phyloP scores from a whole-genome alignment of 2,329 filamentous ascomycete species.

The Plenodomus tracheiphilus region DNA sequence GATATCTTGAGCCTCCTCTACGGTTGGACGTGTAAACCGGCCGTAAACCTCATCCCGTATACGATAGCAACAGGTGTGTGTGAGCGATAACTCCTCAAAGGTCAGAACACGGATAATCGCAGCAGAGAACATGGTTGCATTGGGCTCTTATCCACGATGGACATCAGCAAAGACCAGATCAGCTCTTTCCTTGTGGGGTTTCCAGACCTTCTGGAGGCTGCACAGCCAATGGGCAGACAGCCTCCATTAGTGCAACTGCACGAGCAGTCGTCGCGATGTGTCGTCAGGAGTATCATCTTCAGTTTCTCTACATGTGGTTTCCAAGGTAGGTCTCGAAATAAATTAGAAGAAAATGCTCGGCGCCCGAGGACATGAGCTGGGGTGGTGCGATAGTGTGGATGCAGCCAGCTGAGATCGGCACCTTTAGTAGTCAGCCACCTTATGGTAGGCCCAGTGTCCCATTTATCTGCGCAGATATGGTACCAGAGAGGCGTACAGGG shows the following conservation, averaged over 20 bases:
- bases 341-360: not conserved
- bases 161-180: not conserved
- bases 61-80: slow-evolving; percentile 1
- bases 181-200: too few relatives aligned
- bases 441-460: not conserved
- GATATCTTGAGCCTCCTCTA: not conserved
- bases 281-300: too few relatives aligned
- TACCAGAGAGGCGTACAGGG: too few relatives aligned
- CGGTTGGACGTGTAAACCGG: not conserved
- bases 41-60: not conserved
- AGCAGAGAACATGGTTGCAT: not conserved
- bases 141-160: not conserved
- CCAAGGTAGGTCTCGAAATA: not conserved
- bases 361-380: not conserved
- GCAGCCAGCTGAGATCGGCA: not conserved
- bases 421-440: not conserved
- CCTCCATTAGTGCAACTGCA: not conserved
- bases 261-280: not conserved
- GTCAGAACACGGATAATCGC: not conserved
- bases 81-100: not conserved
- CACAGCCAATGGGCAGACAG: not conserved
- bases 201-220: not conserved
- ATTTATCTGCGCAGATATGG: too few relatives aligned
- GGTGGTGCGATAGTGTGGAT: not conserved
- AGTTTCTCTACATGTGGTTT: too few relatives aligned